Conservation (phyloP, 495 filamentous ascomycete species). For the Niebla homalea region DNA sequence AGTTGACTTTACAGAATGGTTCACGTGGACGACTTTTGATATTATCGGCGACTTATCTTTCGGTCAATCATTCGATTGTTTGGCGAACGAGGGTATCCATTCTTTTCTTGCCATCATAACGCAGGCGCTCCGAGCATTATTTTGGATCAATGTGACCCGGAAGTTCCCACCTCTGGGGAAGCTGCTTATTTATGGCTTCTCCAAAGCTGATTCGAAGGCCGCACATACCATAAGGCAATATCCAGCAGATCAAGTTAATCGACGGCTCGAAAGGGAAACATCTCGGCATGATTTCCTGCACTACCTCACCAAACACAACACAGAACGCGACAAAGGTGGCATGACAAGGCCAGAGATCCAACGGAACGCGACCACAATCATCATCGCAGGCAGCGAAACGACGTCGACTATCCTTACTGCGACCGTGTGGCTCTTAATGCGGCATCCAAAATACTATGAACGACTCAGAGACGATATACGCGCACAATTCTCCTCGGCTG, state of each 20-base stretch:
- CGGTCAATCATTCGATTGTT: slow-evolving; percentile 36
- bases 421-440: slow-evolving; percentile 48
- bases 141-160: slow-evolving; percentile 10
- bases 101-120: slow-evolving; percentile 33
- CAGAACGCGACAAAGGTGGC: neutral
- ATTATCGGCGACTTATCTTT: slow-evolving; percentile 36
- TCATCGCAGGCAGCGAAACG: slow-evolving; percentile 39
- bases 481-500: slow-evolving; percentile 17
- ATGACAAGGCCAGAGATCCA: slow-evolving; percentile 11
- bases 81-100: slow-evolving; percentile 29
- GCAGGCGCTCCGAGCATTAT: slow-evolving; percentile 21
- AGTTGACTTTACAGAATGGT: slow-evolving; percentile 13
- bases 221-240: slow-evolving; percentile 22
- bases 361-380: neutral
- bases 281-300: slow-evolving; percentile 13
- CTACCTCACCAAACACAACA: slow-evolving; percentile 7
- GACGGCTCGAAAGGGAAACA: slow-evolving; percentile 23
- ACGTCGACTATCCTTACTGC: slow-evolving; percentile 43
- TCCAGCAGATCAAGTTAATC: slow-evolving; percentile 29
- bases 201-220: slow-evolving; percentile 13
- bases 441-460: slow-evolving; percentile 19
- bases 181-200: neutral
- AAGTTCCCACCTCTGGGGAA: neutral
- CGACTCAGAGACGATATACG: slow-evolving; percentile 30
- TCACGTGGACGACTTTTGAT: slow-evolving; percentile 35